Percentiles rank a stretch among this genome's conserved stretches.
phyloP scores from a whole-genome alignment of 306 rosid species.

The Pueraria montana region DNA sequence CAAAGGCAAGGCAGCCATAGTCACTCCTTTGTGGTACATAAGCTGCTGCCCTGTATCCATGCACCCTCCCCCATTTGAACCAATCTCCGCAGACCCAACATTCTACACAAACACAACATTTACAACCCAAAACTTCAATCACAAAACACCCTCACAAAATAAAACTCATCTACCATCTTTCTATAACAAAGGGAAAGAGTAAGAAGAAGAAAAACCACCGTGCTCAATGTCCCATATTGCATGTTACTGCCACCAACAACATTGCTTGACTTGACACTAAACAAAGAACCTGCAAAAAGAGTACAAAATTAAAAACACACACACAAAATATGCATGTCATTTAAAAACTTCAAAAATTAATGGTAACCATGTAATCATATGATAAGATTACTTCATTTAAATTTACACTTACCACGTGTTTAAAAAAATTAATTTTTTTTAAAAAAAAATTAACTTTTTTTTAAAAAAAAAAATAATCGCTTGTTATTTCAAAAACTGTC shows the following conservation, averaged over 20 bases:
- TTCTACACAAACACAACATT: conserved; percentile 48
- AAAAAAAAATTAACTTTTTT: too few relatives aligned
- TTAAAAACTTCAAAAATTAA: not conserved
- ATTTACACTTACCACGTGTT: not conserved
- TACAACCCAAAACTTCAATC: not conserved
- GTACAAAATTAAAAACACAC: conserved; percentile 11
- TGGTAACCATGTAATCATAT: not conserved
- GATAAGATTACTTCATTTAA: not conserved
- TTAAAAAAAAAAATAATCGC: not conserved
- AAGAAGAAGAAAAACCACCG: conserved; percentile 53
- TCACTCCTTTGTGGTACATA: conserved; percentile 57
- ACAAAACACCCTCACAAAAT: not conserved
- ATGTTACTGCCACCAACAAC: conserved; percentile 61
- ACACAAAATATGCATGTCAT: not conserved
- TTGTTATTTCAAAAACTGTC: not conserved
- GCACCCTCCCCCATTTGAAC: conserved; percentile 59
- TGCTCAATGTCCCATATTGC: conserved; percentile 62
- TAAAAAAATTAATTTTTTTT: not conserved
- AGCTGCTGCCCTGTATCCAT: conserved; percentile 61
- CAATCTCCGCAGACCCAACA: conserved; percentile 62
- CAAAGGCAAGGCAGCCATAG: conserved; percentile 52
- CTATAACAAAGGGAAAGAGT: not conserved
- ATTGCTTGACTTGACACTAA: conserved; percentile 65
- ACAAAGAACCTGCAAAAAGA: conserved; percentile 64
- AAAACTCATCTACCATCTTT: not conserved